Conservation (phyloP, 2,329 filamentous ascomycete genomes). For the Pestalotiopsis sp. region DNA sequence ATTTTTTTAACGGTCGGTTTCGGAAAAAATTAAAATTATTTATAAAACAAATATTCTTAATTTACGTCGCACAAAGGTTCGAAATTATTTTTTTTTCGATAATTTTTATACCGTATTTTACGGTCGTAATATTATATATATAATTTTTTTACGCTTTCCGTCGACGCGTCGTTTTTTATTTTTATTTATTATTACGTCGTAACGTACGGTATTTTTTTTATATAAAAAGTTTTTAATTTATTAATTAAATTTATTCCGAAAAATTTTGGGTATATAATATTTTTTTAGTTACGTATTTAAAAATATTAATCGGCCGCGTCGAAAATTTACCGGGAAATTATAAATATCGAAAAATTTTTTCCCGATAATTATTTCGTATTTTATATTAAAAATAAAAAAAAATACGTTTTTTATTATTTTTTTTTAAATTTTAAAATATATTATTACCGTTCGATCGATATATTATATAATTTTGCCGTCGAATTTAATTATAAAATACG, state of each 20-base stretch:
- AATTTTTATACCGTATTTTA: too few relatives aligned
- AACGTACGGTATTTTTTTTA: background rate
- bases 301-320: background rate
- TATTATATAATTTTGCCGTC: background rate
- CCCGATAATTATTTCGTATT: background rate
- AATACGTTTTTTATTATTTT: background rate
- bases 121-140: too few relatives aligned
- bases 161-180: background rate
- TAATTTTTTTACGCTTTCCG: too few relatives aligned
- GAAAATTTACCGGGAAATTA: background rate
- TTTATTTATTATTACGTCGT: background rate
- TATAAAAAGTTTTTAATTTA: background rate
- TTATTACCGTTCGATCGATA: background rate
- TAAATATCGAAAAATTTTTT: background rate
- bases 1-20: background rate
- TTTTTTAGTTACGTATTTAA: background rate
- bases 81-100: too few relatives aligned
- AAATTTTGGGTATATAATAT: background rate
- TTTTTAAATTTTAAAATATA: background rate
- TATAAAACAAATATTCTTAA: background rate
- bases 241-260: background rate
- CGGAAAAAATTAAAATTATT: too few relatives aligned
- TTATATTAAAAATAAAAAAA: conserved; percentile 9
- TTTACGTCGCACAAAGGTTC: too few relatives aligned
- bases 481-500: background rate